Percentiles rank a stretch among this genome's conserved stretches.
phyloP scores from a whole-genome alignment of 495 filamentous ascomycete genomes.

The Talaromyces adpressus region DNA sequence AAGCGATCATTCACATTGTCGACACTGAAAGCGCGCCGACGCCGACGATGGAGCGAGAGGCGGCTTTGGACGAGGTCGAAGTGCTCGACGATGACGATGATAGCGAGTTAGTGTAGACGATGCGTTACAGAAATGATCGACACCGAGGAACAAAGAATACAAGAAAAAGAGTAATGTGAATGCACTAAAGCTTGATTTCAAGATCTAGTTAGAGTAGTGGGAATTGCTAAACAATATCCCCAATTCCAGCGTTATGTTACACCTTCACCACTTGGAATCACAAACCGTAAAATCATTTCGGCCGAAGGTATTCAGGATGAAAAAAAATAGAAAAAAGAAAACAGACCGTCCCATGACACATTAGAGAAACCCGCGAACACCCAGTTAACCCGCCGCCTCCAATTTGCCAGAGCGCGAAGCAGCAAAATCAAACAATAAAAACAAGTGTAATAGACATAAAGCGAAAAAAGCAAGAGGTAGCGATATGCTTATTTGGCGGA shows the following conservation, averaged over 20 bases:
- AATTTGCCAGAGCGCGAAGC: slow-evolving; percentile 52
- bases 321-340: slow-evolving; percentile 36
- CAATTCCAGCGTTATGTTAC: slow-evolving; percentile 65
- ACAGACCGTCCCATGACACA: slow-evolving; percentile 85
- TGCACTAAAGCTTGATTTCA: slow-evolving; percentile 53
- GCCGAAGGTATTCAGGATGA: slow-evolving; percentile 45
- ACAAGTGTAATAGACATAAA: slow-evolving; percentile 27
- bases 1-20: slow-evolving; percentile 72
- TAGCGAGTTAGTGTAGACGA: slow-evolving; percentile 33
- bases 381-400: slow-evolving; percentile 55
- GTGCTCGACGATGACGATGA: slow-evolving; percentile 55
- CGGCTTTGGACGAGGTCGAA: slow-evolving; percentile 86
- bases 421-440: slow-evolving; percentile 43
- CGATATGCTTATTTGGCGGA: slow-evolving; percentile 80
- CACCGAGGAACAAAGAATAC: slow-evolving; percentile 8
- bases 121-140: background rate
- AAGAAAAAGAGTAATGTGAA: slow-evolving; percentile 28
- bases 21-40: slow-evolving; percentile 54
- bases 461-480: slow-evolving; percentile 27
- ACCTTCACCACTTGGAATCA: slow-evolving; percentile 60
- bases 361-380: slow-evolving; percentile 72
- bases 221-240: slow-evolving; percentile 26
- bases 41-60: slow-evolving; percentile 49
- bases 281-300: slow-evolving; percentile 65
- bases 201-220: slow-evolving; percentile 28